These are phyloP conservation scores for Collybia sp. DNA, from an alignment of 768 basidiomycete genomes.

Conservation along the genomic window DNA sequence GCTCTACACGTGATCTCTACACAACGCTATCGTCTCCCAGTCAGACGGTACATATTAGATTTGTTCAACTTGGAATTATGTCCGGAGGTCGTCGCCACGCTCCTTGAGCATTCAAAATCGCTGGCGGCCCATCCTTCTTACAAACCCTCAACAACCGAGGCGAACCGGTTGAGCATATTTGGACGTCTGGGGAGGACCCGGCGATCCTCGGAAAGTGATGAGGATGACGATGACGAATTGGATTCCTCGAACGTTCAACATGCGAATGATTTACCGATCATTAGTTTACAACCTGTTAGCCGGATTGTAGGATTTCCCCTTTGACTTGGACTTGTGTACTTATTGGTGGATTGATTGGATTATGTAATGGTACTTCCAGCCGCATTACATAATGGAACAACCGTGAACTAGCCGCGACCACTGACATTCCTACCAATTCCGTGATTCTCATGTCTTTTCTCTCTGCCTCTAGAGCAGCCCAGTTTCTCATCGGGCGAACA, in stretches of 20 bases:
- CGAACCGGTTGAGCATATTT: conserved; percentile 58
- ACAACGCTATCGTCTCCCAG: conserved; percentile 87
- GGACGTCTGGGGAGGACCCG: conserved; percentile 47
- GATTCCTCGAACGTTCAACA: conserved; percentile 37
- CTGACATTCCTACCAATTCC: conserved; percentile 3
- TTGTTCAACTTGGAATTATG: conserved; percentile 85
- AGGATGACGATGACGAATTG: conserved; percentile 47
- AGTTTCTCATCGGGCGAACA: too few species aligned
- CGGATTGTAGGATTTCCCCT: conserved; percentile 56
- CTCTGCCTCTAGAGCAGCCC: conserved; percentile 34
- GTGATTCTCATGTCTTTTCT: conserved; percentile 47
- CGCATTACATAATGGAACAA: too few species aligned
- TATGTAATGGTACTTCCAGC: too few species aligned
- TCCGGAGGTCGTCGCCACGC: conserved; percentile 47
- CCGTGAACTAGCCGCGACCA: too few species aligned
- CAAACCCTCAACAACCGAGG: conserved; percentile 33
- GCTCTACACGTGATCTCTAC: conserved; percentile 85
- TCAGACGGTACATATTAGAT: conserved; percentile 89
- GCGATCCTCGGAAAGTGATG: conserved; percentile 57
- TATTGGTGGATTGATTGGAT: background rate
- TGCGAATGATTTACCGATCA: conserved; percentile 44
- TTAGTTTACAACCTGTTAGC: conserved; percentile 53
- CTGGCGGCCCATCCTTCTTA: conserved; percentile 44
- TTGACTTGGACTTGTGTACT: conserved; percentile 3
- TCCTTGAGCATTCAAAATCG: conserved; percentile 46